Conservation (phyloP, 768 basidiomycete species). For the Myochromella boudieri region DNA sequence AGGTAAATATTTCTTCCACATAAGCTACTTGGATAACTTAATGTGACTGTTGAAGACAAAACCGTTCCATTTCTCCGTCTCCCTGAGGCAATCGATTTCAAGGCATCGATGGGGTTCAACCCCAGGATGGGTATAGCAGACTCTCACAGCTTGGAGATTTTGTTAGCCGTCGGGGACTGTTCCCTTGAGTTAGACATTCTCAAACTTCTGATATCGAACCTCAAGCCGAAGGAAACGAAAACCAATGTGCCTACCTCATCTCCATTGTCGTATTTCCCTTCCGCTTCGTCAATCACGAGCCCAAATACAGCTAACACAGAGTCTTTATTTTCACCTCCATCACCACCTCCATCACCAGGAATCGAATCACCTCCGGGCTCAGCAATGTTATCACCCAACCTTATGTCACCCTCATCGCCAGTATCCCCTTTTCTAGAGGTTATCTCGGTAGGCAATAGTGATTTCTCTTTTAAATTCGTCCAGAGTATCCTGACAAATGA, state of each 20-base stretch:
- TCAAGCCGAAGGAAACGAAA: conserved; percentile 10
- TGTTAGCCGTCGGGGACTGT: conserved; percentile 45
- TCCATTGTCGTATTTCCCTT: neutral
- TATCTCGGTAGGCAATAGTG: conserved; percentile 21
- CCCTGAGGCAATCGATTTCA: conserved; percentile 43
- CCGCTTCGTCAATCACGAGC: conserved; percentile 4
- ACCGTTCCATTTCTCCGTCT: conserved; percentile 43
- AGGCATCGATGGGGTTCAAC: conserved; percentile 53
- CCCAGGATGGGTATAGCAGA: conserved; percentile 57
- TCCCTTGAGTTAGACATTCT: conserved; percentile 47
- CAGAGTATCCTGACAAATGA: conserved; percentile 6
- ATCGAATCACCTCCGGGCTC: conserved; percentile 4
- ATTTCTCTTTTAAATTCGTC: conserved; percentile 15
- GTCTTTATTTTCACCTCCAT: conserved; percentile 8
- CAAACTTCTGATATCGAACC: conserved; percentile 28
- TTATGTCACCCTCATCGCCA: conserved; percentile 20
- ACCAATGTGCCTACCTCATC: neutral
- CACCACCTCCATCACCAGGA: conserved; percentile 10
- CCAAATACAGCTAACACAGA: conserved; percentile 9
- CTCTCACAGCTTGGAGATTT: conserved; percentile 48
- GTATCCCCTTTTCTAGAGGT: conserved; percentile 23
- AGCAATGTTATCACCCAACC: conserved; percentile 10
- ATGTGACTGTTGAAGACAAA: conserved; percentile 15
- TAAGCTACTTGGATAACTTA: neutral
- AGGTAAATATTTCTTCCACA: conserved; percentile 26